phyloP scores from a whole-genome alignment of 2,329 filamentous ascomycete genomes.

The Pseudogymnoascus sp. region DNA sequence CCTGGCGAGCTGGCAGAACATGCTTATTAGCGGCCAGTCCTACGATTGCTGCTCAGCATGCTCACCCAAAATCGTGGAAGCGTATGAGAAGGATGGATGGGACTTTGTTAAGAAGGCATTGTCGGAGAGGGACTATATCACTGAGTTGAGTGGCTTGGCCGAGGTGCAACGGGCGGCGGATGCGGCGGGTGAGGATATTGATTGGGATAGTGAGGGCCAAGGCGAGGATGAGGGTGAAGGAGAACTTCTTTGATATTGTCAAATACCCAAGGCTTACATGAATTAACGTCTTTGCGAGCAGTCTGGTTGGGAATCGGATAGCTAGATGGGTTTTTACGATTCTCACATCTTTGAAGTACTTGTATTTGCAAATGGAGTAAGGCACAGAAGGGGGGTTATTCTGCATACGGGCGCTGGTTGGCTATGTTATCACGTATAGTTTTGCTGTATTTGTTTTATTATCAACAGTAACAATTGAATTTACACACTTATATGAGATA shows the following conservation, averaged over 20 bases:
- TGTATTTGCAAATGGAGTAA: constrained; percentile 3
- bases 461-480: constrained; percentile 3
- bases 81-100: constrained; percentile 63
- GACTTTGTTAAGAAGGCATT: constrained; percentile 67
- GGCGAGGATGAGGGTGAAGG: constrained; percentile 46
- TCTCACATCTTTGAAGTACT: background rate
- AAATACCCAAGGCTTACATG: constrained; percentile 9
- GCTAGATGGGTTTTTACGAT: background rate
- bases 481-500: background rate
- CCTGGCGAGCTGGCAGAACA: constrained; percentile 62
- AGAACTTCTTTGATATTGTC: constrained; percentile 17
- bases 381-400: background rate
- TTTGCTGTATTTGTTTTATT: background rate
- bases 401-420: background rate
- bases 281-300: constrained; percentile 6
- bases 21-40: constrained; percentile 62
- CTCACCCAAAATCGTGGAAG: constrained; percentile 57
- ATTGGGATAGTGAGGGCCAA: constrained; percentile 47
- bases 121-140: constrained; percentile 67
- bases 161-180: constrained; percentile 59
- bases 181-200: constrained; percentile 40
- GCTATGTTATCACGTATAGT: constrained; percentile 1
- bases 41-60: constrained; percentile 80
- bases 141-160: constrained; percentile 64
- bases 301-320: background rate